phyloP scores from a whole-genome alignment of 208 protist species.

The Vickermania spadyakhi region DNA sequence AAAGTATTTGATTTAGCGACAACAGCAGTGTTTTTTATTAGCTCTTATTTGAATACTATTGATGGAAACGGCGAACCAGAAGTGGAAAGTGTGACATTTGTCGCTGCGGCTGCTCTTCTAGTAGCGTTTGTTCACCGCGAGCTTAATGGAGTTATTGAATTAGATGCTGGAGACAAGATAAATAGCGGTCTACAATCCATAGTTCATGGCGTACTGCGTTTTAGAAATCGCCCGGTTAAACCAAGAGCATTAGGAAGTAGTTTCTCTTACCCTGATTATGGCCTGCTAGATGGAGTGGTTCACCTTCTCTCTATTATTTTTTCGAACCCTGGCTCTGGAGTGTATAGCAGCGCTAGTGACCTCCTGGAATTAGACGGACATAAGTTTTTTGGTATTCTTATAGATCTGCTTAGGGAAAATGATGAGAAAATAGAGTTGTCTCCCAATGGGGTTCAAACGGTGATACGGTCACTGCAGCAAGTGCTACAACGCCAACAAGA shows the following conservation, averaged over 20 bases:
- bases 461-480: conserved; percentile 64
- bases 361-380: conserved; percentile 54
- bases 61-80: conserved; percentile 9
- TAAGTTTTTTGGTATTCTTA: conserved; percentile 31
- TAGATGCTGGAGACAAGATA: conserved; percentile 37
- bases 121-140: conserved; percentile 75
- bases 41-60: conserved; percentile 29
- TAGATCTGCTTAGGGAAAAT: conserved; percentile 66
- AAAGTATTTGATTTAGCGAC: conserved; percentile 52
- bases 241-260: conserved; percentile 68
- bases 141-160: conserved; percentile 71
- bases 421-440: conserved; percentile 64
- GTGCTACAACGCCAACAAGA: conserved; percentile 53
- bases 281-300: conserved; percentile 83
- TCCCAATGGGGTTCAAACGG: conserved; percentile 65
- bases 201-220: conserved; percentile 13
- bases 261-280: conserved; percentile 84
- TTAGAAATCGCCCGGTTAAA: conserved; percentile 22
- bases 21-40: conserved; percentile 45
- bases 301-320: conserved; percentile 84
- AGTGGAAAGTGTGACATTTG: conserved; percentile 44
- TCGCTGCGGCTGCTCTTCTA: conserved; percentile 56
- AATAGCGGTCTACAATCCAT: conserved; percentile 21
- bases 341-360: conserved; percentile 23
- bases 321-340: conserved; percentile 52